phyloP scores from a whole-genome alignment of 208 protist genomes.

The Crithidia mellificae region DNA sequence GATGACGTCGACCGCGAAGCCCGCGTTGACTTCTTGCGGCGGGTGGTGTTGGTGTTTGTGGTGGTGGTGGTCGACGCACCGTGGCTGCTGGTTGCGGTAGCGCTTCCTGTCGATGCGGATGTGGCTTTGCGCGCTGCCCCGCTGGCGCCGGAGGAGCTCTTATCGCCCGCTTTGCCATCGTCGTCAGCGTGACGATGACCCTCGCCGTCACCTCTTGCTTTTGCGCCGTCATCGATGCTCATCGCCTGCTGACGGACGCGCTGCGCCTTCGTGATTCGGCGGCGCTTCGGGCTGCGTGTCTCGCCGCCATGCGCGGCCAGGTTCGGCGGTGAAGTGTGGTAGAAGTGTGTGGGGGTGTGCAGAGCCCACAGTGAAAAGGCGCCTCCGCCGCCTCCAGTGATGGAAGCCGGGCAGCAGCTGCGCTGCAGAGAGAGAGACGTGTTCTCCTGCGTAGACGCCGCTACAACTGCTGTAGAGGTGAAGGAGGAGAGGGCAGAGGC shows the following conservation, averaged over 20 bases:
- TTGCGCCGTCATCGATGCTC: background rate
- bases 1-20: too few species aligned
- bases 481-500: constrained; percentile 1
- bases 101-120: too few species aligned
- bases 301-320: background rate
- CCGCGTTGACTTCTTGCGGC: background rate
- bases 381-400: background rate
- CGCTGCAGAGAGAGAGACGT: too few species aligned
- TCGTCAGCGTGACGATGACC: background rate
- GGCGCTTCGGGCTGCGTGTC: constrained; percentile 11
- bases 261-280: constrained; percentile 28
- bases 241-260: constrained; percentile 8
- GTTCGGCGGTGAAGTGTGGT: constrained; percentile 15
- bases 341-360: constrained; percentile 10
- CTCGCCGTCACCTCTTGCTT: background rate
- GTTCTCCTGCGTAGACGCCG: too few species aligned
- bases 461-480: background rate
- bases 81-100: background rate
- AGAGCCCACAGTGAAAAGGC: constrained; percentile 11
- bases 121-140: too few species aligned
- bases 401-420: background rate
- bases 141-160: too few species aligned
- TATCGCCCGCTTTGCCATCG: too few species aligned
- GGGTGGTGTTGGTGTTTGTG: too few species aligned
- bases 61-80: too few species aligned